Percentiles rank a stretch among this genome's conserved stretches.
Conservation (phyloP, 164 flowering plant species). For the Dillenia turbinata region DNA sequence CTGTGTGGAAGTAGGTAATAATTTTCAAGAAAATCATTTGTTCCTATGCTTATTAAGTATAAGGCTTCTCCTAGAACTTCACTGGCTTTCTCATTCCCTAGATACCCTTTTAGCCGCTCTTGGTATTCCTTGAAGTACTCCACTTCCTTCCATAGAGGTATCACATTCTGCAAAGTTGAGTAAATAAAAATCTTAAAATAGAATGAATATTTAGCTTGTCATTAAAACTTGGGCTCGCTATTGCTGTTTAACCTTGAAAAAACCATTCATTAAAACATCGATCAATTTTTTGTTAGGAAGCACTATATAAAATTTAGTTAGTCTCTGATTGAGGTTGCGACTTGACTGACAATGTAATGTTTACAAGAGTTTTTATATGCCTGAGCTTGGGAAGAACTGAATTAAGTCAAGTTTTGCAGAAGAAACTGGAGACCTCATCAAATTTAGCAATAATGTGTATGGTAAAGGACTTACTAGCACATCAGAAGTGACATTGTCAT, state of each 20-base stretch:
- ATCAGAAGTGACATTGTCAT: slow-evolving; percentile 57
- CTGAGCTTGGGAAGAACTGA: too few relatives aligned
- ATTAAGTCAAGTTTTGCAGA: too few relatives aligned
- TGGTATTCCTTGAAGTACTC: slow-evolving; percentile 64
- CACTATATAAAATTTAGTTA: too few relatives aligned
- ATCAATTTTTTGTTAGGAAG: too few relatives aligned
- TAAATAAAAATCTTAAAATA: neutral
- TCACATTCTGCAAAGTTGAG: slow-evolving; percentile 42
- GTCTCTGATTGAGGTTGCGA: too few relatives aligned
- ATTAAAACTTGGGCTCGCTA: too few relatives aligned
- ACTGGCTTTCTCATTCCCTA: slow-evolving; percentile 37
- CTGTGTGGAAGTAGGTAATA: slow-evolving; percentile 27
- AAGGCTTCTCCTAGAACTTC: slow-evolving; percentile 33
- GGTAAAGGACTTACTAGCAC: slow-evolving; percentile 43
- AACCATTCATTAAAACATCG: too few relatives aligned
- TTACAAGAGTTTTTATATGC: too few relatives aligned
- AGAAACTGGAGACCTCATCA: too few relatives aligned
- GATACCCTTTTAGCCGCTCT: slow-evolving; percentile 25
- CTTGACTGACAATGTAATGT: too few relatives aligned
- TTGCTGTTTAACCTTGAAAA: too few relatives aligned
- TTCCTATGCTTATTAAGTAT: slow-evolving; percentile 59
- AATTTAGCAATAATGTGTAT: neutral
- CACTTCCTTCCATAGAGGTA: slow-evolving; percentile 63
- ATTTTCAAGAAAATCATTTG: slow-evolving; percentile 71
- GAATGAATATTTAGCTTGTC: too few relatives aligned